Evolutionary conservation across 1,139 yeast genomes (phyloP), one percentile per base, ranked within the genome.

Genomic region (Hanseniaspora sp.): DNA sequence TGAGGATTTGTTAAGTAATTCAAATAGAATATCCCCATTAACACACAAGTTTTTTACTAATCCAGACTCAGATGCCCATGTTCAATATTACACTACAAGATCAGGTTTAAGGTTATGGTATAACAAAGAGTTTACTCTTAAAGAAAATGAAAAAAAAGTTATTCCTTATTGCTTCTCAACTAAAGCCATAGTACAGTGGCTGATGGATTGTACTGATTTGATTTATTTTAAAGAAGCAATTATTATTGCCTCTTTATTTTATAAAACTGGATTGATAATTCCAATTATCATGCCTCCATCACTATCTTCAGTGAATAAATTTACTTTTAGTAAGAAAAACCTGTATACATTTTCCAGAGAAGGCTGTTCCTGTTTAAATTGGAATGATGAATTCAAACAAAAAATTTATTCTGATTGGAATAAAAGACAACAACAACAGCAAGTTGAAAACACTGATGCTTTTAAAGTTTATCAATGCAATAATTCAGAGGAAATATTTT

Each of bases 191-290:
- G 74, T 81, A 67, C 96, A 87, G 63, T 92, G 96, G 96, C 62
- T 90, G 17, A 74, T 83, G 77, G 97, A 90, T 59, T 90, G 96
- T 63, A 83, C 95, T 0, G 94, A 86, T 62, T 71, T 82, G 1
- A 67, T 82, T 58, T 73, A 74, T 54, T 65, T 71, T 0, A 69
- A 71, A 3, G 95, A 86, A 58, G 95, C 92, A 0, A 63, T 71
- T 0, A 75, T 75, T 13, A 68, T 90, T 13, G 82, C 83, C 0
- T 71, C 74, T n/a, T 66, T 78, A 39, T 76, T 90, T 59, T 58
- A 83, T 23, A 71, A 69, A 38, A 66, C 72, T 37, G 76, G 75
- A 0, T 69, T 85, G 8, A 69, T 88, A 11, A 68, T 66, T 48
- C 77, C 78, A 0, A 69, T 75, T 9, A 58, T 62, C 11, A 56